Evolutionary conservation across 2,329 filamentous ascomycete genomes (phyloP), one percentile per base, ranked within the genome.

Genomic region (Claviceps sp.): DNA sequence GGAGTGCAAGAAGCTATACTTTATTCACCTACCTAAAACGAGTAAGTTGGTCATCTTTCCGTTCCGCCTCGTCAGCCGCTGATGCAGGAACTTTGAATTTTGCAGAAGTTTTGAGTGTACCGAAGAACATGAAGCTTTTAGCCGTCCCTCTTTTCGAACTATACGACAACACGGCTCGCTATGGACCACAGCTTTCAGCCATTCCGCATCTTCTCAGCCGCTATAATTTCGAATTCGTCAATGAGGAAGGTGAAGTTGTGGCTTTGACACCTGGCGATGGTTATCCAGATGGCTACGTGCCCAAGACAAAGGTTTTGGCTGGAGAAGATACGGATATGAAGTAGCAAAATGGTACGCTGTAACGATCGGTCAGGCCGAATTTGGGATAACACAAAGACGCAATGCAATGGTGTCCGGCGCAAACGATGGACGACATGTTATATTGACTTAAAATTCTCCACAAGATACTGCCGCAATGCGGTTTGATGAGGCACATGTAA

Each of bases 71-170:
- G 44, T 37, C 41, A 48, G n/a, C 11, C 22, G 16, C 49, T 51
- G 22, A 52, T 4, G 4, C 30, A 51, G 37, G 22, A 45, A 49
- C 11, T 9, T 43, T 24, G 16, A 1, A 5, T 14, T 44, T 16
- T 44, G 42, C 66, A 95, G 89, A 96, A 72, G 87, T 97, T 14
- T 78, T 98, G 44, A 94, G 87, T 62, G 93, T 98, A 8, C 93
- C 93, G 0, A 98, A 98, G 74, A 98, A 98, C 71, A 97, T 98
- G 93, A 98, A 98, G 68, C 82, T 98, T 24, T 84, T 98, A 42
- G 93, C 93, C 1, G 93, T 98, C 1, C 93, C 93, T 0, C 77
- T 98, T 1, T 97, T 97, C 70, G 93, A 98, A 71, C 81, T 98
- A 41, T 98, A 98, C 73, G 93, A 98, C 63, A 98, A 98, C 69